phyloP scores from a whole-genome alignment of 108 stramenopile genomes.

The Cylindrotheca fusiformis region DNA sequence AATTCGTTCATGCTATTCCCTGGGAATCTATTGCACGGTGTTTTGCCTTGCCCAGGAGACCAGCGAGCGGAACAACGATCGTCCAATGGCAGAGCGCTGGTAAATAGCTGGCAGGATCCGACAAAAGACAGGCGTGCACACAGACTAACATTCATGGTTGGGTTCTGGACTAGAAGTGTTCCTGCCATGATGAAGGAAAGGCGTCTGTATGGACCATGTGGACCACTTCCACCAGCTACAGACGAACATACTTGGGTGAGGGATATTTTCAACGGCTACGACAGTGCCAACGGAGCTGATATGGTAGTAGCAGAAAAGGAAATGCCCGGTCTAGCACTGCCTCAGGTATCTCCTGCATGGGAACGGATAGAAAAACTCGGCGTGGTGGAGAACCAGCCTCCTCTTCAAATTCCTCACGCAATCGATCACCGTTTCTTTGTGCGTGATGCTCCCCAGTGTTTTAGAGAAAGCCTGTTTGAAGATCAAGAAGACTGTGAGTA shows the following conservation, averaged over 20 bases:
- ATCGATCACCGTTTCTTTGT: slow-evolving; percentile 87
- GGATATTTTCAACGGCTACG: slow-evolving; percentile 37
- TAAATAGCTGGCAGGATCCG: slow-evolving; percentile 1
- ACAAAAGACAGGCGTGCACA: slow-evolving; percentile 2
- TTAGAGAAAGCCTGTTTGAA: slow-evolving; percentile 52
- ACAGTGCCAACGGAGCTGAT: slow-evolving; percentile 1
- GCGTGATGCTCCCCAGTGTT: slow-evolving; percentile 66
- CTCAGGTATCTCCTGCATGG: slow-evolving; percentile 70
- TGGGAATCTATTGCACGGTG: slow-evolving; percentile 82
- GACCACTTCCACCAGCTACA: slow-evolving; percentile 69
- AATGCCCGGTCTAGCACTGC: slow-evolving; percentile 24
- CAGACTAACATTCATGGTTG: slow-evolving; percentile 82
- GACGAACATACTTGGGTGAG: slow-evolving; percentile 70
- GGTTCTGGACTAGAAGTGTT: slow-evolving; percentile 86
- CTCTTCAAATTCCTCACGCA: slow-evolving; percentile 41
- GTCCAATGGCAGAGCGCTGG: not conserved
- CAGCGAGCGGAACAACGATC: slow-evolving; percentile 1
- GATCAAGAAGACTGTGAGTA: slow-evolving; percentile 13
- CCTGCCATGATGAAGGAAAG: slow-evolving; percentile 65
- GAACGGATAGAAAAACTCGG: slow-evolving; percentile 24
- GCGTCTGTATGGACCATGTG: slow-evolving; percentile 79
- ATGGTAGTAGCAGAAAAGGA: slow-evolving; percentile 1
- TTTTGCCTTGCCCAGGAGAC: slow-evolving; percentile 73
- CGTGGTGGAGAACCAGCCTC: not conserved
- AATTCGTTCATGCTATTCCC: slow-evolving; percentile 75